Conservation (phyloP, 345 rosid species). For the Eucalyptus albens region DNA sequence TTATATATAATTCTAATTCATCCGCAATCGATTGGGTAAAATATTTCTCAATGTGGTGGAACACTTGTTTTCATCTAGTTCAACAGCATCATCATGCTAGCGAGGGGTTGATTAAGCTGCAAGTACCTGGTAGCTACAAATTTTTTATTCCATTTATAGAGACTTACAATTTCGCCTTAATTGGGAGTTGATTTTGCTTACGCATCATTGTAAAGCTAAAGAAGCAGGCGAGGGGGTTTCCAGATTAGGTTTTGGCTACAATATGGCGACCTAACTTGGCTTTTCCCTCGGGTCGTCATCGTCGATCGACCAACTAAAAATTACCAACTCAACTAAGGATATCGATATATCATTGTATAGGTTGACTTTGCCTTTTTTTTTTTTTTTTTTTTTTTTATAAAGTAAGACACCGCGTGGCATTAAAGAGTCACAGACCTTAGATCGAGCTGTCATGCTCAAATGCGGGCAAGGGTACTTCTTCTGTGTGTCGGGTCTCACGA, state of each 20-base stretch:
- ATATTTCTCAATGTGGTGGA: background rate
- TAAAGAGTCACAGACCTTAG: background rate
- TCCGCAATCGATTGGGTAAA: background rate
- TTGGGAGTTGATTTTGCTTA: background rate
- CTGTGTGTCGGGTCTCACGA: background rate
- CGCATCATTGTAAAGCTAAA: background rate
- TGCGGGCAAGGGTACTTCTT: background rate
- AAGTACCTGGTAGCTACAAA: background rate
- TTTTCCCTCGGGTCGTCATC: background rate
- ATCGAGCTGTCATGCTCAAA: background rate
- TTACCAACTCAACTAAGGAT: background rate
- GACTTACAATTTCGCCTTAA: background rate
- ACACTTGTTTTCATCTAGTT: background rate
- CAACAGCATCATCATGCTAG: background rate
- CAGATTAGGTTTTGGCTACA: background rate
- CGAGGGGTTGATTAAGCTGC: background rate
- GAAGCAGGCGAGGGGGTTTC: background rate
- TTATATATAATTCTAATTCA: background rate
- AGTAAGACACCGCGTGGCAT: background rate
- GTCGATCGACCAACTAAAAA: background rate
- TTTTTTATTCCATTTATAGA: background rate
- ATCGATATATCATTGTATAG: background rate
- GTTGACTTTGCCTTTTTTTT: background rate
- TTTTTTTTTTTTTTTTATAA: background rate
- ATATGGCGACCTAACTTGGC: background rate